Percentiles rank a stretch among this genome's conserved stretches.
phyloP scores from a whole-genome alignment of 495 filamentous ascomycete genomes.

The Hapsidospora chrysogenum region DNA sequence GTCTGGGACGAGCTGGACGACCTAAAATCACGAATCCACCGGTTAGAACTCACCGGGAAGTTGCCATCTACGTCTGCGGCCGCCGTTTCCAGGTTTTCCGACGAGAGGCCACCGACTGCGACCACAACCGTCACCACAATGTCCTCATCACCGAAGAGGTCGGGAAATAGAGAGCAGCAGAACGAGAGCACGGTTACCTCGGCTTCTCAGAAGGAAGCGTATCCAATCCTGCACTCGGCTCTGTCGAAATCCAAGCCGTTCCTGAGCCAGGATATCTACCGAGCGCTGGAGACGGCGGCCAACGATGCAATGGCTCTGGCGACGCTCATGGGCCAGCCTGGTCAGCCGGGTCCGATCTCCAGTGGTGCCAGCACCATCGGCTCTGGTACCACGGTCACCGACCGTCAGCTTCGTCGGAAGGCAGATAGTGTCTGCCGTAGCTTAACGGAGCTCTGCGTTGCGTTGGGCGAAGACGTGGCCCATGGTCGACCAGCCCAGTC shows the following conservation, averaged over 20 bases:
- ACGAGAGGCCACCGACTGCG: constrained; percentile 75
- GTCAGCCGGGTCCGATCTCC: constrained; percentile 41
- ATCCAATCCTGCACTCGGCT: constrained; percentile 68
- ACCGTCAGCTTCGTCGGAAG: constrained; percentile 74
- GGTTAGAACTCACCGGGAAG: constrained; percentile 82
- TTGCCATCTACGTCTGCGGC: constrained; percentile 64
- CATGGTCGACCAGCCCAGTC: constrained; percentile 5
- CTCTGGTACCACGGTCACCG: constrained; percentile 41
- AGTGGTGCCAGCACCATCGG: constrained; percentile 45
- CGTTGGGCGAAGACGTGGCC: constrained; percentile 45
- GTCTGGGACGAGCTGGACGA: constrained; percentile 98
- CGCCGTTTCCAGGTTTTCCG: constrained; percentile 55
- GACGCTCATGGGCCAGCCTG: constrained; percentile 50
- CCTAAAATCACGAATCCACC: constrained; percentile 80
- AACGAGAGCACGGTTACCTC: constrained; percentile 12
- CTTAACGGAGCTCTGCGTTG: constrained; percentile 81
- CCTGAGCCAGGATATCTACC: constrained; percentile 55
- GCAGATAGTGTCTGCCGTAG: constrained; percentile 86
- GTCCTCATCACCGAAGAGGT: constrained; percentile 65
- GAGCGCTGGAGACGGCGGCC: constrained; percentile 65
- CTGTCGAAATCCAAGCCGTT: constrained; percentile 55
- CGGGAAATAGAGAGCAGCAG: constrained; percentile 25
- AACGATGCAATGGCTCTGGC: constrained; percentile 65
- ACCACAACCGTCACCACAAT: constrained; percentile 87
- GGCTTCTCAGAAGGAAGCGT: constrained; percentile 29